Evolutionary conservation across 2,329 filamentous ascomycete species (phyloP).

Genomic region (Alternaria arborescens): DNA sequence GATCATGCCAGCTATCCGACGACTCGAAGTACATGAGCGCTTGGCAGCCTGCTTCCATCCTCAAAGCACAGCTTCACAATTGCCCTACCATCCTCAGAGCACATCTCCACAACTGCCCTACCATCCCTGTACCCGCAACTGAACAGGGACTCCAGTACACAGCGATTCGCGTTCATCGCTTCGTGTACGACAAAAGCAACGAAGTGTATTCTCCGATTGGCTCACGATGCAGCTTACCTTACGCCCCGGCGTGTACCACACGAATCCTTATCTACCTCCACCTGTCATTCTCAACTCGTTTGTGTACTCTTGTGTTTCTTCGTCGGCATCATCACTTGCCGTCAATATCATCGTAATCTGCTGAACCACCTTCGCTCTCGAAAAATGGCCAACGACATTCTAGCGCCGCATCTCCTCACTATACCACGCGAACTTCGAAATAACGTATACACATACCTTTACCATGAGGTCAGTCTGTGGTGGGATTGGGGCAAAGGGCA

Average conservation of each 20-base stretch:
- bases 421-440: conserved; percentile 4
- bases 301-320: background rate
- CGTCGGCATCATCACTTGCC: background rate
- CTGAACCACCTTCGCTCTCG: background rate
- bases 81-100: background rate
- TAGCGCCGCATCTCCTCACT: background rate
- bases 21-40: background rate
- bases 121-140: background rate
- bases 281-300: background rate
- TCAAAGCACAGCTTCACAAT: background rate
- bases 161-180: background rate
- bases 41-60: background rate
- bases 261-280: background rate
- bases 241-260: background rate
- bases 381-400: background rate
- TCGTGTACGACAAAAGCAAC: background rate
- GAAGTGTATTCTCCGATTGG: background rate
- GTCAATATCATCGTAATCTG: background rate
- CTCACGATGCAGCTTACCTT: background rate
- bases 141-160: background rate
- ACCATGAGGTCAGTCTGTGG: background rate
- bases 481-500: background rate
- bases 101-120: background rate
- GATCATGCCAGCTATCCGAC: background rate
- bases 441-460: background rate